Evolutionary conservation across 192 early-diverging fungal species (phyloP).

Genomic region (Entomortierella lignicola): DNA sequence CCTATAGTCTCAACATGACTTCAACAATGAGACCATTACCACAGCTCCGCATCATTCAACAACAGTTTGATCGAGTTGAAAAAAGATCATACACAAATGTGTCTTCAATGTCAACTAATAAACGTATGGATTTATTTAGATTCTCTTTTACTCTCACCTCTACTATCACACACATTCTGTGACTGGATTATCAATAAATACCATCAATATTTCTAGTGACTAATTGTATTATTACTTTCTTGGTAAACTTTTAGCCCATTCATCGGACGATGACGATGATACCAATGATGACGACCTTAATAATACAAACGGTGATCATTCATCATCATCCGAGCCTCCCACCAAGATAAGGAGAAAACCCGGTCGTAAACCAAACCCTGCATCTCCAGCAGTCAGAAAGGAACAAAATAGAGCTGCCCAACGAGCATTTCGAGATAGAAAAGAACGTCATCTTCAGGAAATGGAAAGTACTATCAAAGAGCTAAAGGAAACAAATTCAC

Average conservation of each 20-base stretch:
- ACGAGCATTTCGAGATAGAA: constrained; percentile 89
- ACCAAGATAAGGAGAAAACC: constrained; percentile 62
- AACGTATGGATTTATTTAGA: too few relatives aligned
- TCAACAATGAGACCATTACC: constrained; percentile 28
- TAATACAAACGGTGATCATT: not conserved
- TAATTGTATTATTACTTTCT: too few relatives aligned
- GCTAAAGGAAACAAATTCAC: constrained; percentile 66
- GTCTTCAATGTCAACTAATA: not conserved
- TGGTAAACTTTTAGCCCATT: too few relatives aligned
- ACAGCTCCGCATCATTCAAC: constrained; percentile 47
- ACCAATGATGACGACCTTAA: constrained; percentile 9
- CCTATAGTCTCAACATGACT: constrained; percentile 17
- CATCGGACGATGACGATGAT: constrained; percentile 22
- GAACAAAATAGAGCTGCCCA: constrained; percentile 92
- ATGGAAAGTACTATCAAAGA: constrained; percentile 78
- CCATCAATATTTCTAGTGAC: too few relatives aligned
- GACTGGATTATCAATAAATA: too few relatives aligned
- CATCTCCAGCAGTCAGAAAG: constrained; percentile 66
- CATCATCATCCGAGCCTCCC: constrained; percentile 36
- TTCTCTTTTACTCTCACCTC: too few relatives aligned
- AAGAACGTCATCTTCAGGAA: constrained; percentile 77
- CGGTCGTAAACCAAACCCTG: constrained; percentile 68
- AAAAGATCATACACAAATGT: constrained; percentile 16
- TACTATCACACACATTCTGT: too few relatives aligned
- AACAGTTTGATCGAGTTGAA: constrained; percentile 31